phyloP scores from a whole-genome alignment of 2,329 filamentous ascomycete genomes.

The Verticillium alfalfae region DNA sequence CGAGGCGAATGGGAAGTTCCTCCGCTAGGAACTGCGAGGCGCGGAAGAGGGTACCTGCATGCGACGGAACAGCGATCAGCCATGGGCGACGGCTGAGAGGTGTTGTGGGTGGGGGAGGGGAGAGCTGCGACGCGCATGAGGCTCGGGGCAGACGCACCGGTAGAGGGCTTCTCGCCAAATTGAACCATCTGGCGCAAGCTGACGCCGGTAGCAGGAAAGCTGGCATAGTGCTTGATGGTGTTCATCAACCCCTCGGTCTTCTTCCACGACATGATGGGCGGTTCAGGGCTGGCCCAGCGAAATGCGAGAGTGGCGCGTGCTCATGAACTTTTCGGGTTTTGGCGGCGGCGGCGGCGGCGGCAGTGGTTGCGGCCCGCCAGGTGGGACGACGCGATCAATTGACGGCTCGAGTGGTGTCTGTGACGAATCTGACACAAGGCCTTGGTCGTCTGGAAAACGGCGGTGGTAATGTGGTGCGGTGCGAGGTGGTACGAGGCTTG shows the following conservation, averaged over 20 bases:
- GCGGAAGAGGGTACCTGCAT: constrained; percentile 83
- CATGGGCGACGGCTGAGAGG: not conserved
- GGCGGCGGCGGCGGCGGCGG: not conserved
- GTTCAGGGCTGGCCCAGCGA: constrained; percentile 11
- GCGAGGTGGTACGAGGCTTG: not conserved
- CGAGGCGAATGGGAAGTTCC: constrained; percentile 92
- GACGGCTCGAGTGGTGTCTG: not conserved
- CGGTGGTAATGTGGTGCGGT: not conserved
- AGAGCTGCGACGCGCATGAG: not conserved
- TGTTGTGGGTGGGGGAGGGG: not conserved
- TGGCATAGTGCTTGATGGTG: constrained; percentile 94
- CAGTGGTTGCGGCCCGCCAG: not conserved
- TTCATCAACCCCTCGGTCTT: constrained; percentile 87
- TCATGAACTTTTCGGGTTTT: not conserved
- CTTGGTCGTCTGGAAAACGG: not conserved
- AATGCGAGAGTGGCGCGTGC: not conserved
- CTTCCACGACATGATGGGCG: constrained; percentile 81
- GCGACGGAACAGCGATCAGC: not conserved
- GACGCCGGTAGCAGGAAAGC: constrained; percentile 92
- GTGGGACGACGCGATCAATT: not conserved
- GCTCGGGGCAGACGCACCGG: constrained; percentile 44
- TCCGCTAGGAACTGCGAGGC: constrained; percentile 98
- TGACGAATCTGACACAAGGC: not conserved
- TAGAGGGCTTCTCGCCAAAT: constrained; percentile 90
- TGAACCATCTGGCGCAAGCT: constrained; percentile 99